A percentile compares a stretch with the other conserved stretches of the same genome.
Evolutionary conservation across 169 alveolate species (phyloP).

Genomic region (Cryptosporidium ryanae): DNA sequence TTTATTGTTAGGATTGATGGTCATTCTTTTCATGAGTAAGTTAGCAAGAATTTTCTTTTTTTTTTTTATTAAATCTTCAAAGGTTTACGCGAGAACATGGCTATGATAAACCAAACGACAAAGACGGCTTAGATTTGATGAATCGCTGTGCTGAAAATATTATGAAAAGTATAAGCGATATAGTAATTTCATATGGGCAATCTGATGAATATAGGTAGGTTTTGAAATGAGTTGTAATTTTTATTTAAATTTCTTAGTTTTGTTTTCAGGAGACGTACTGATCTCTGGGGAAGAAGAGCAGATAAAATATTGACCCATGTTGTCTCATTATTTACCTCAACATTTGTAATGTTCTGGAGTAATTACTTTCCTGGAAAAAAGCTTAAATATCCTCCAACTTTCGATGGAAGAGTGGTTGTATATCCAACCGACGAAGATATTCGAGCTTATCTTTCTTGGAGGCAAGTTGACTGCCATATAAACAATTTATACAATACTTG

Average conservation of each 20-base stretch:
- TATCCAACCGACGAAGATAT: conserved; percentile 91
- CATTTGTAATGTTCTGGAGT: conserved; percentile 89
- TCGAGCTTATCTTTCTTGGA: conserved; percentile 91
- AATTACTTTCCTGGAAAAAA: conserved; percentile 81
- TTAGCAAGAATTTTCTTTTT: background rate
- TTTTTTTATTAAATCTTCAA: background rate
- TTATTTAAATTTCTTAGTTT: conserved; percentile 77
- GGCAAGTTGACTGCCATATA: conserved; percentile 95
- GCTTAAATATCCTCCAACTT: conserved; percentile 88
- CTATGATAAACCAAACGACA: conserved; percentile 95
- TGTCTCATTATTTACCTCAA: conserved; percentile 91
- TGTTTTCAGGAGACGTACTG: conserved; percentile 84
- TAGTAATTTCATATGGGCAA: conserved; percentile 94
- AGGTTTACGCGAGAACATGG: conserved; percentile 88
- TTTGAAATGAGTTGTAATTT: conserved; percentile 44
- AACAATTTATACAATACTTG: conserved; percentile 95
- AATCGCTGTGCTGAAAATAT: conserved; percentile 91
- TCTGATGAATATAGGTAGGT: conserved; percentile 91
- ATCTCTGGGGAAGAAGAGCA: conserved; percentile 83
- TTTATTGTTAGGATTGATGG: conserved; percentile 95
- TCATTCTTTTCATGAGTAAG: conserved; percentile 87
- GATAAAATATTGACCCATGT: conserved; percentile 90
- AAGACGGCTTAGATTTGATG: conserved; percentile 89
- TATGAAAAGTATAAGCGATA: conserved; percentile 91
- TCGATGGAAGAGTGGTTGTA: conserved; percentile 93